Evolutionary conservation across 768 basidiomycete genomes (phyloP).

Genomic region (Russula sp.): DNA sequence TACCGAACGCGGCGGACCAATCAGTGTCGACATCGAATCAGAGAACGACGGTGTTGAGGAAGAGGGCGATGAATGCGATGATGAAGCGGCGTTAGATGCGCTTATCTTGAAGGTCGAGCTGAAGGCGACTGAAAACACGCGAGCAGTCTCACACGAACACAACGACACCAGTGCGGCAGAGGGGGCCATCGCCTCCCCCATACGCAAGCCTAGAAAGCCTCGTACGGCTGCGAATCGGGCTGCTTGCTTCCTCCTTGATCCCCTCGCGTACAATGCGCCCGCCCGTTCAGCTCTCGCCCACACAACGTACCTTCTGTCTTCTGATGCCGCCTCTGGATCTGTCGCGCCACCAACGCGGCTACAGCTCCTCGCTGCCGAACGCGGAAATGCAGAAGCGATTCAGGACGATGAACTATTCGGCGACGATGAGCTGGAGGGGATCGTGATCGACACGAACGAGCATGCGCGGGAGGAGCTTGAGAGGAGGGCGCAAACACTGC

Average conservation of each 20-base stretch:
- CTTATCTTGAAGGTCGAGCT: not conserved
- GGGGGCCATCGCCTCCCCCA: slow-evolving; percentile 14
- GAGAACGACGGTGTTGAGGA: slow-evolving; percentile 30
- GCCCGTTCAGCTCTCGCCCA: slow-evolving; percentile 4
- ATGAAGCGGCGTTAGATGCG: slow-evolving; percentile 10
- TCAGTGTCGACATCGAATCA: slow-evolving; percentile 36
- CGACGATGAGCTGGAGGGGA: slow-evolving; percentile 58
- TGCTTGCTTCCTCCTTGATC: slow-evolving; percentile 53
- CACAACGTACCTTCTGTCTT: slow-evolving; percentile 51
- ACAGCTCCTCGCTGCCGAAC: slow-evolving; percentile 51
- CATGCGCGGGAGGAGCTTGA: slow-evolving; percentile 18
- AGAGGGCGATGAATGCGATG: not conserved
- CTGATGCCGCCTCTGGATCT: slow-evolving; percentile 29
- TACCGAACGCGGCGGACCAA: slow-evolving; percentile 29
- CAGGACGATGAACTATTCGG: slow-evolving; percentile 67
- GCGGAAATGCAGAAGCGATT: slow-evolving; percentile 53
- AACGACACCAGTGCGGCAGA: not conserved
- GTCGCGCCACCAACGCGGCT: slow-evolving; percentile 51
- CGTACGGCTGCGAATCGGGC: slow-evolving; percentile 39
- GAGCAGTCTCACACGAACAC: not conserved
- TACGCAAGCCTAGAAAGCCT: slow-evolving; percentile 30
- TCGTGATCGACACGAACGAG: slow-evolving; percentile 43
- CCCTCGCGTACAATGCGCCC: slow-evolving; percentile 36
- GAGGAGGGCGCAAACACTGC: slow-evolving; percentile 21
- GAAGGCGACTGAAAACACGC: not conserved